Evolutionary conservation across 202 grass and related monocot genomes (phyloP).

Genomic region (Schoenoplectus triqueter): DNA sequence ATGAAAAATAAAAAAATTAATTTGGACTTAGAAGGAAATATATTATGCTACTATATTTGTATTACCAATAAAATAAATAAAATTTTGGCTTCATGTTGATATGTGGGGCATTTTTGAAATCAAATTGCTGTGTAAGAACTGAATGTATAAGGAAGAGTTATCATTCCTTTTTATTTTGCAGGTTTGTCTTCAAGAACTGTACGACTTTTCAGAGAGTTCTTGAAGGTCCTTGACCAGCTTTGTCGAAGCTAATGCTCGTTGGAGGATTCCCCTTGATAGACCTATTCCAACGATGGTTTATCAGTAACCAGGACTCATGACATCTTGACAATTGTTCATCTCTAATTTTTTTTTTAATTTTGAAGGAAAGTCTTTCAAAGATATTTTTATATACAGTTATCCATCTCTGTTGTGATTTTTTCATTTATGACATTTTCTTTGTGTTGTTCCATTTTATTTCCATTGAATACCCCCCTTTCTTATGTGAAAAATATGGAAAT

Average conservation of each 20-base stretch:
- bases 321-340: too few relatives aligned
- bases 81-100: slow-evolving; percentile 22
- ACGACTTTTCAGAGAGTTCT: slow-evolving; percentile 69
- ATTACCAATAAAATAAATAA: background rate
- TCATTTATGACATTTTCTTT: too few relatives aligned
- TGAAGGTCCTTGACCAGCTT: slow-evolving; percentile 66
- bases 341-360: too few relatives aligned
- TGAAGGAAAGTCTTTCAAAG: too few relatives aligned
- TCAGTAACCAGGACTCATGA: slow-evolving; percentile 86
- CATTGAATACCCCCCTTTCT: too few relatives aligned
- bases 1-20: slow-evolving; percentile 13
- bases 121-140: too few relatives aligned
- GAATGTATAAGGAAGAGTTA: too few relatives aligned
- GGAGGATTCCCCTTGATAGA: slow-evolving; percentile 88
- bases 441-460: too few relatives aligned
- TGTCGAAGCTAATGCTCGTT: slow-evolving; percentile 71
- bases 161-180: slow-evolving; percentile 33
- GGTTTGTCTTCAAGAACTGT: slow-evolving; percentile 87
- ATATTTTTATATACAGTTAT: too few relatives aligned
- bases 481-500: too few relatives aligned
- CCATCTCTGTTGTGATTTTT: too few relatives aligned
- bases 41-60: slow-evolving; percentile 6
- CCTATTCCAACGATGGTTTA: slow-evolving; percentile 87
- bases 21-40: background rate
- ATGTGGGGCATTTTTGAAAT: too few relatives aligned